Evolutionary conservation across 2,329 filamentous ascomycete species (phyloP), one percentile per base, ranked within the genome.

Genomic region (Cladosporium velox): DNA sequence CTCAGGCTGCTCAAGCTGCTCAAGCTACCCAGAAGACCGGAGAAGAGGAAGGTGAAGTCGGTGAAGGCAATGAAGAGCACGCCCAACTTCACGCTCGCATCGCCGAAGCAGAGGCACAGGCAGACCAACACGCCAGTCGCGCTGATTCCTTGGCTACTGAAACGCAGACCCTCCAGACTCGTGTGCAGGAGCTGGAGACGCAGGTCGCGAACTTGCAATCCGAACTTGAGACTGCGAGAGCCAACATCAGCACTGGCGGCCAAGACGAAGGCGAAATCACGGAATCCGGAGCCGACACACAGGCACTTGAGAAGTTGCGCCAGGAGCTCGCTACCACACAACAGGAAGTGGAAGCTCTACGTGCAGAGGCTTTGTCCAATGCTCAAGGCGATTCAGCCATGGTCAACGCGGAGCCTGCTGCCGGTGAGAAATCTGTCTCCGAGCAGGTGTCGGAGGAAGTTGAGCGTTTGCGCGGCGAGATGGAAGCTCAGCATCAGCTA

Each of bases 181-280:
- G 84, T 73, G 86, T 90, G 10, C 82, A 84, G 3, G 88, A 90
- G 70, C 85, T 86, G 57, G 89, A 92, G 73, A 80, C 82, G 15
- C 90, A 89, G 76, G 85, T 82, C 32, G 77, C 65, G 77, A 75
- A 73, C 18, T 55, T 72, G 28, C 70, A 78, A 71, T 67, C 69
- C 59, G 77, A 83, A 65, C 72, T 82, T n/a, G 77, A 79, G 65
- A 73, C 77, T 24, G 68, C 71, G 21, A 65, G 70, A 32, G 54
- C 67, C 7, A 66, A 65, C 41, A 58, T 28, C 18, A 59, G 44
- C 38, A 55, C 59, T 11, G 61, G 61, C 6, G 55, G 55, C 18
- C 54, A 70, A 21, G 49, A 61, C 24, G 49, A 64, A 65, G 67
- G 70, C 54, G 65, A 65, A 32, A 65, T 60, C 54, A 52, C 54